Conservation (phyloP, 768 basidiomycete species). For the Suillus decipiens region DNA sequence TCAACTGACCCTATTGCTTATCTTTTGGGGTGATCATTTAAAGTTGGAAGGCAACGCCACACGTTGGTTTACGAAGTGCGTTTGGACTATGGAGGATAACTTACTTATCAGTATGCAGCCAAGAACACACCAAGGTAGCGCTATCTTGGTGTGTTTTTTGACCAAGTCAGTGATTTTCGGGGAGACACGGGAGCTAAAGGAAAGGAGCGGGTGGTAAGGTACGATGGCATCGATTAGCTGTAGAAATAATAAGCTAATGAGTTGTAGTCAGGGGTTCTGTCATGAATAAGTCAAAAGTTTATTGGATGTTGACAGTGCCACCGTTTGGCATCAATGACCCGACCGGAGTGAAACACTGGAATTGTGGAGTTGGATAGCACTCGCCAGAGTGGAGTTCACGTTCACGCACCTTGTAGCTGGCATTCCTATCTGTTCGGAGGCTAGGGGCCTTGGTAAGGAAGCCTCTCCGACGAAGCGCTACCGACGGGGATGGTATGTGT, state of each 20-base stretch:
- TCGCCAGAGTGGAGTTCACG: neutral
- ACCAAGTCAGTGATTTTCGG: too few relatives aligned
- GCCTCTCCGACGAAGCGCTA: neutral
- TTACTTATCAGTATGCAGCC: too few relatives aligned
- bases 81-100: too few relatives aligned
- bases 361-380: neutral
- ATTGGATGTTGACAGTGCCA: neutral
- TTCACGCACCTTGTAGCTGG: neutral
- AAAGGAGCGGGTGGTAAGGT: neutral
- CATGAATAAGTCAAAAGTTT: neutral
- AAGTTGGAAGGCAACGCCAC: too few relatives aligned
- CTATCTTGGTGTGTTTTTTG: too few relatives aligned
- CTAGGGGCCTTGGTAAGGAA: accelerated
- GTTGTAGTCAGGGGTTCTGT: neutral
- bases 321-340: neutral
- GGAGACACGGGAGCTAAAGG: too few relatives aligned
- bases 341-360: too few relatives aligned
- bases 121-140: too few relatives aligned
- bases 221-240: neutral
- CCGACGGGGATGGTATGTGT: neutral
- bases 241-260: neutral
- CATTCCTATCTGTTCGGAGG: neutral
- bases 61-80: too few relatives aligned
- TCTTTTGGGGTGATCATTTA: too few relatives aligned
- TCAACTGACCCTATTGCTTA: too few relatives aligned